These are phyloP conservation scores for Globisporangium carolinianum DNA, from an alignment of 352 stramenopile species.

Conservation along the genomic window DNA sequence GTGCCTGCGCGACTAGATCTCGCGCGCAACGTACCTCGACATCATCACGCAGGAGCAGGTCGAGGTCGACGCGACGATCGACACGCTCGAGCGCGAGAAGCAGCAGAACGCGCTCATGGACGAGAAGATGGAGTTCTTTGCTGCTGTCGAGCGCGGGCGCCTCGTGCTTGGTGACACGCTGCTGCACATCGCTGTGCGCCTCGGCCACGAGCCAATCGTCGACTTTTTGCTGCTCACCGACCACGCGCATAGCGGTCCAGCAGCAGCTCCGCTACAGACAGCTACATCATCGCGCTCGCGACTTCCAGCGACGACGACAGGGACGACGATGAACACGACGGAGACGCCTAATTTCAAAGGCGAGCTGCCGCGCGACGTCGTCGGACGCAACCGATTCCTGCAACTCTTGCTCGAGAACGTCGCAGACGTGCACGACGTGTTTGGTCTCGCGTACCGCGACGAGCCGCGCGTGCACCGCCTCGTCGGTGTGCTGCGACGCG, in stretches of 20 bases:
- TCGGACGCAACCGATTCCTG: slow-evolving; percentile 21
- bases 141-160: slow-evolving; percentile 39
- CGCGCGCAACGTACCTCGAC: slow-evolving; percentile 68
- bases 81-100: slow-evolving; percentile 52
- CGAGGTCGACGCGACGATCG: slow-evolving; percentile 42
- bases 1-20: slow-evolving; percentile 27
- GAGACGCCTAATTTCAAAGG: slow-evolving; percentile 64
- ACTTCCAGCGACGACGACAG: neutral
- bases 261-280: neutral
- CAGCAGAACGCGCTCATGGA: slow-evolving; percentile 38
- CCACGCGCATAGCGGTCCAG: slow-evolving; percentile 7
- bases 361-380: slow-evolving; percentile 43
- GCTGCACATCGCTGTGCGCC: slow-evolving; percentile 59
- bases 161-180: slow-evolving; percentile 68
- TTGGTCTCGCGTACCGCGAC: slow-evolving; percentile 50
- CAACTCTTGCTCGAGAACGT: slow-evolving; percentile 46
- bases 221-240: slow-evolving; percentile 63
- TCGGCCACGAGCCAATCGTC: slow-evolving; percentile 41
- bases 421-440: slow-evolving; percentile 55
- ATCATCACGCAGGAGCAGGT: slow-evolving; percentile 59
- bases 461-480: slow-evolving; percentile 62
- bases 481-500: slow-evolving; percentile 33
- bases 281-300: neutral
- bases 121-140: slow-evolving; percentile 78
- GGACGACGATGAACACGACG: slow-evolving; percentile 20